Percentiles rank a stretch among this genome's conserved stretches.
Evolutionary conservation across 2,329 filamentous ascomycete species (phyloP).

Genomic region (Epichloe scottii): DNA sequence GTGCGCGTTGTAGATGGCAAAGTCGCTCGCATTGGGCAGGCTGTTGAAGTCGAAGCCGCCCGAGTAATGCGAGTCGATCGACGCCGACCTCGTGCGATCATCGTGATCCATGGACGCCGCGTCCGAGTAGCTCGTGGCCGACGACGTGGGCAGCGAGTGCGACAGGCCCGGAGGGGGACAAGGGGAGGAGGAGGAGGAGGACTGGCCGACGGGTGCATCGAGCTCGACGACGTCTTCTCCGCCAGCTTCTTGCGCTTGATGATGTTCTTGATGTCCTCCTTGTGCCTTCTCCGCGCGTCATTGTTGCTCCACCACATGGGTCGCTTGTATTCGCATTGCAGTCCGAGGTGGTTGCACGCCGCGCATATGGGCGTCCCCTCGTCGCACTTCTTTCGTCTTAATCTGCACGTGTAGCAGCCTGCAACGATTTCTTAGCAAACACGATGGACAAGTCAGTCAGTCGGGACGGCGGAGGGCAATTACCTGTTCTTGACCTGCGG

Average conservation of each 20-base stretch:
- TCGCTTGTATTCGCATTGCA: constrained; percentile 91
- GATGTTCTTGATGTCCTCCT: constrained; percentile 91
- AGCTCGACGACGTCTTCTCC: constrained; percentile 61
- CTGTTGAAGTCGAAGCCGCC: constrained; percentile 62
- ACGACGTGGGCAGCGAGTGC: constrained; percentile 70
- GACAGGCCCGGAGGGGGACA: constrained; percentile 68
- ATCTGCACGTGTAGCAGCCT: constrained; percentile 58
- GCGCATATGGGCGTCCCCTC: constrained; percentile 50
- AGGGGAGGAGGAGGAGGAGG: constrained; percentile 30
- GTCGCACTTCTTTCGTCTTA: constrained; percentile 58
- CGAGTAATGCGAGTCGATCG: constrained; percentile 69
- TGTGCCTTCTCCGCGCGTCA: constrained; percentile 72
- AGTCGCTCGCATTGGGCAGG: constrained; percentile 39
- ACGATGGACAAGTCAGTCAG: neutral
- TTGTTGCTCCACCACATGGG: constrained; percentile 97
- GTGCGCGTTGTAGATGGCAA: constrained; percentile 49
- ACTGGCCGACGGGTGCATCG: constrained; percentile 42
- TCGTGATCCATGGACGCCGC: constrained; percentile 27
- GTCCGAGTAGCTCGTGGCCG: constrained; percentile 69
- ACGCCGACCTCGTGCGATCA: constrained; percentile 60
- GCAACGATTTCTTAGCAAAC: constrained; percentile 4
- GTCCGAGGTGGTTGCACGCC: constrained; percentile 60
- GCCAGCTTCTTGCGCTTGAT: constrained; percentile 95
- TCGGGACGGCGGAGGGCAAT: constrained; percentile 3
- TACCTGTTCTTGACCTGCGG: constrained; percentile 85